phyloP scores from a whole-genome alignment of 2,329 filamentous ascomycete genomes.

The Stenocarpella maydis region DNA sequence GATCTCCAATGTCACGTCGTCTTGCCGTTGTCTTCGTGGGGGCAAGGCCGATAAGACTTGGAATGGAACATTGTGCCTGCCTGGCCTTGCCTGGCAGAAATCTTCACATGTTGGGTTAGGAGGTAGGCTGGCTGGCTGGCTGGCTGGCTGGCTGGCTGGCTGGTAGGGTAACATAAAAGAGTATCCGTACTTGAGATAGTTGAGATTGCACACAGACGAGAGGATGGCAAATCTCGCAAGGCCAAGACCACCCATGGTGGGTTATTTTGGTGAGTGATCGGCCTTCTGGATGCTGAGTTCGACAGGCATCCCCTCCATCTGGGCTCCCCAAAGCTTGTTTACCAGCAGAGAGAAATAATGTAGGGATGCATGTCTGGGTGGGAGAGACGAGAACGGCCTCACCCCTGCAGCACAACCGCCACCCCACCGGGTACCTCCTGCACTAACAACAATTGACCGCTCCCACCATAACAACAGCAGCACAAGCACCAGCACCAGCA shows the following conservation, averaged over 20 bases:
- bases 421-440: neutral
- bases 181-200: no score
- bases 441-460: conserved; percentile 24
- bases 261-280: conserved; percentile 20
- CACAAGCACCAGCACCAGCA: neutral
- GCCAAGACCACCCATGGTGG: conserved; percentile 2
- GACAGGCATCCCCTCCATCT: conserved; percentile 29
- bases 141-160: no score
- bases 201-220: neutral
- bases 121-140: neutral
- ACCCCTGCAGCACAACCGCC: conserved; percentile 3
- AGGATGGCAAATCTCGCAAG: conserved; percentile 15
- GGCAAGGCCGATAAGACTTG: conserved; percentile 3
- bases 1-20: conserved; percentile 12
- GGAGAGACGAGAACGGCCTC: conserved; percentile 18
- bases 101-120: no score
- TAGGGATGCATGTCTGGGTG: neutral
- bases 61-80: neutral
- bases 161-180: no score
- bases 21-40: neutral
- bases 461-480: neutral
- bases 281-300: neutral
- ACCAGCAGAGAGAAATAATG: neutral
- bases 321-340: conserved; percentile 1
- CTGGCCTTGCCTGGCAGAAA: no score